Base-by-base conservation (phyloP, 495 filamentous ascomycete genomes). In the Corynascus novoguineensis region DNA sequence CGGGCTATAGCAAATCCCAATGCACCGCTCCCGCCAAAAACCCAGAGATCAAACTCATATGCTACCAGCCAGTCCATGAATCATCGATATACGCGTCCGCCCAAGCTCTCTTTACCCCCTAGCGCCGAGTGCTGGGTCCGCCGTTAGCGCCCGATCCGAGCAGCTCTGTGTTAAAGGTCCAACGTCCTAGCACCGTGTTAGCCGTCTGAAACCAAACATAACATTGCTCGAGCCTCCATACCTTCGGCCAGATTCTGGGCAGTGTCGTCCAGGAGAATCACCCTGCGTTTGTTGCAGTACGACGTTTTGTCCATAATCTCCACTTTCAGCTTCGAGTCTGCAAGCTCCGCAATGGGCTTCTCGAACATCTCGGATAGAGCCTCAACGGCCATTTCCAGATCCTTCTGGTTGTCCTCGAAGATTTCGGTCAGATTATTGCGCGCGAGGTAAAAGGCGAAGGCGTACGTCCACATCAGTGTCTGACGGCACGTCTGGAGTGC, bases 391-490 rank as follows among this genome's bases (percentile, higher is more conserved):
- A 98, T 83, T 73, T 98, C 95, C 24, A 98, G 75, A 68, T 98
- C 95, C 71, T 95, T 96, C 68, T 98, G 93, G 67, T 98, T 98
- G 64, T 96, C 92, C 72, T 98, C 93, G 60, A 98, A 98, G 50
- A 98, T 97, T 68, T 92, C 89, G 0, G 93, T 97, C 37, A 90
- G 79, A 65, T 97, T 98, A 77, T 97, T 97, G 31, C 92, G 84
- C 5, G 88, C 87, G 5, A 98, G 82, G 64, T 98, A 98, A 66
- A 90, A 98, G 1, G 93, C 93, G 73, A 98, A 98, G 0, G 93
- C 95, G 66, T 98, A 98, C 0, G 93, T 98, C 93, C 93, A 98
- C 75, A 97, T 97, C 37, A 98, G 77, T 0, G 92, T 98, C 73
- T 97, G 92, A 0, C 93, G 87, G 70, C 93, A 98, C 40, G 90